Conservation (phyloP, 2,329 filamentous ascomycete genomes). For the Thermoascus crustaceus region DNA sequence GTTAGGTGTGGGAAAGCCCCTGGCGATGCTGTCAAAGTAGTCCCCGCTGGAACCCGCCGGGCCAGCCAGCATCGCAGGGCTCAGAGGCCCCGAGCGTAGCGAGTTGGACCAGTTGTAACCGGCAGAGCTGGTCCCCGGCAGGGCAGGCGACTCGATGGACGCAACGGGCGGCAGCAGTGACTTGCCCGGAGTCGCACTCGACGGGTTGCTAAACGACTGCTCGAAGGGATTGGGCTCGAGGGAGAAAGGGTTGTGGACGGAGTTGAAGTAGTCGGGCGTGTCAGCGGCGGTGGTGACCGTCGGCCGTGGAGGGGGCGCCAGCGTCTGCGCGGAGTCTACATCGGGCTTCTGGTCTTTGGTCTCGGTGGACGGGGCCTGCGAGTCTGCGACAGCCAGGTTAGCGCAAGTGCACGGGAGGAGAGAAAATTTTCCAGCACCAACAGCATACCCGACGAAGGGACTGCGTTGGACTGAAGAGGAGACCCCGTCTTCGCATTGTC, state of each 20-base stretch:
- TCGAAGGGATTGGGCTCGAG: conserved; percentile 93
- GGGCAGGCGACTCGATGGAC: conserved; percentile 80
- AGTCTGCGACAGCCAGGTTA: too few relatives aligned
- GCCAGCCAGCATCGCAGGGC: conserved; percentile 93
- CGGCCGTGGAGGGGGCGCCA: conserved; percentile 62
- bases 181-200: conserved; percentile 71
- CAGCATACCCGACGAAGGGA: conserved; percentile 3
- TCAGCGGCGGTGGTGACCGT: conserved; percentile 44
- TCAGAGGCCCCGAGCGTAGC: conserved; percentile 82
- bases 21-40: conserved; percentile 80
- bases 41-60: conserved; percentile 59
- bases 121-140: conserved; percentile 65
- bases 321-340: conserved; percentile 53
- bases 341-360: conserved; percentile 35
- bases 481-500: conserved; percentile 3
- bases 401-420: conserved; percentile 15
- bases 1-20: conserved; percentile 89
- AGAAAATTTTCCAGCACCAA: conserved; percentile 18
- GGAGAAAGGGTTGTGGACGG: conserved; percentile 46
- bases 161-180: conserved; percentile 81
- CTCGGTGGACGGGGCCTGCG: conserved; percentile 21
- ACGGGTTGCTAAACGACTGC: conserved; percentile 70
- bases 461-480: conserved; percentile 3
- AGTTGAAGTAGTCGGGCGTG: conserved; percentile 62
- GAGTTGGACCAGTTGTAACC: conserved; percentile 76